phyloP scores from a whole-genome alignment of 176 grass and related monocot species.

The Calamus simplicifolius region DNA sequence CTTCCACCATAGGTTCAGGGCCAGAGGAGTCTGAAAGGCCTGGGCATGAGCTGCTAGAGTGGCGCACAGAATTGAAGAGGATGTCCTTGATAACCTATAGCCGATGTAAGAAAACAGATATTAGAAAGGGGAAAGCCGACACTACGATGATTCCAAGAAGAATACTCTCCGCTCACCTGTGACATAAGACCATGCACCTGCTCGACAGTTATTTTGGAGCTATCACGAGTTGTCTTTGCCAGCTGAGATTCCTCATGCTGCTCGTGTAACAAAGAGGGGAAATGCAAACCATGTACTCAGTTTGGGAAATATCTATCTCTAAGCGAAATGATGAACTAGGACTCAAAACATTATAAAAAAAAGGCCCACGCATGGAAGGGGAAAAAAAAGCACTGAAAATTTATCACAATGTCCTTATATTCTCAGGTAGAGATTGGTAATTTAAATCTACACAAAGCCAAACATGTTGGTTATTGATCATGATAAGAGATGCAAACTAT shows the following conservation, averaged over 20 bases:
- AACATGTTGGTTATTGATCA: no score
- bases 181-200: conserved; percentile 99
- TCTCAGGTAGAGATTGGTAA: no score
- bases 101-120: not conserved
- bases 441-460: no score
- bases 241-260: conserved; percentile 89
- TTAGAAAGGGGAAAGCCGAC: not conserved
- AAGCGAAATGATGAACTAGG: not conserved
- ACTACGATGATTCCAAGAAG: not conserved
- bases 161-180: conserved; percentile 33
- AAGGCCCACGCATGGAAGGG: not conserved
- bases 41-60: conserved; percentile 27
- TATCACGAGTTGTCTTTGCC: conserved; percentile 87
- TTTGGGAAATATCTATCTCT: not conserved
- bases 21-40: conserved; percentile 28
- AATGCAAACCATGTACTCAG: not conserved
- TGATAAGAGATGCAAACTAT: no score
- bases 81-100: conserved; percentile 89
- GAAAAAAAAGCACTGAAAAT: no score
- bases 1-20: conserved; percentile 90
- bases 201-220: conserved; percentile 88
- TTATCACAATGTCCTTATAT: no score
- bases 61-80: conserved; percentile 77
- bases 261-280: not conserved
- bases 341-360: not conserved